Evolutionary conservation across 2,329 filamentous ascomycete species (phyloP).

Genomic region (Westerdykella aurantiaca): DNA sequence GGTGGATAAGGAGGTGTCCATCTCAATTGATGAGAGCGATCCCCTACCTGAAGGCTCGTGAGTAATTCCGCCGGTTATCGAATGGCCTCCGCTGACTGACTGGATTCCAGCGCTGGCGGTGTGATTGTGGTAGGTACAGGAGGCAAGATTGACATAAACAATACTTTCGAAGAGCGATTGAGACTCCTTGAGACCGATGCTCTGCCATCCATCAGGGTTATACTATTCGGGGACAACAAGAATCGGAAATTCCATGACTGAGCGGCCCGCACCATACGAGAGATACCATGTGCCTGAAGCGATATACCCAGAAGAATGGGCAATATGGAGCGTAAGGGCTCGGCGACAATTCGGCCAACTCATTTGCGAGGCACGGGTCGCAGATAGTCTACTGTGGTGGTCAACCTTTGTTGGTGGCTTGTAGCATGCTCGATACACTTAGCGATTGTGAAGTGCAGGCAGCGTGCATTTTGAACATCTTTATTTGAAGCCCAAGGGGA

Average conservation of each 20-base stretch:
- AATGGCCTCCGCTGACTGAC: conserved; percentile 5
- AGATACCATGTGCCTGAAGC: not conserved
- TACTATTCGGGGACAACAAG: conserved; percentile 87
- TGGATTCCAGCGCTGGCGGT: conserved; percentile 66
- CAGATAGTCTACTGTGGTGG: conserved; percentile 8
- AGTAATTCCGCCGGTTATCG: conserved; percentile 35
- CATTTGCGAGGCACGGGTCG: conserved; percentile 13
- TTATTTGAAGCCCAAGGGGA: no score
- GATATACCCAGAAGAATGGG: not conserved
- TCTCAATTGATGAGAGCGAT: conserved; percentile 71
- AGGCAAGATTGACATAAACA: conserved; percentile 97
- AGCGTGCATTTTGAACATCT: no score
- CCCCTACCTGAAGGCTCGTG: conserved; percentile 77
- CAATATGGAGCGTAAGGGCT: not conserved
- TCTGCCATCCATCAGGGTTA: conserved; percentile 75
- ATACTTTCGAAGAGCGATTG: conserved; percentile 91
- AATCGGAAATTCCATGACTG: conserved; percentile 96
- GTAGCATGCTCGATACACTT: not conserved
- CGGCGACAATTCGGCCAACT: not conserved
- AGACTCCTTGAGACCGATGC: conserved; percentile 77
- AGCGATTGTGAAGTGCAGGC: not conserved
- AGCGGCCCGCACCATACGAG: conserved; percentile 8
- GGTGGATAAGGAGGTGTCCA: conserved; percentile 61
- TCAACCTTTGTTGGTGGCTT: not conserved
- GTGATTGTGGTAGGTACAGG: conserved; percentile 70